These are phyloP conservation scores for Allium sativum DNA, from an alignment of 106 monocot species.

Conservation along the genomic window DNA sequence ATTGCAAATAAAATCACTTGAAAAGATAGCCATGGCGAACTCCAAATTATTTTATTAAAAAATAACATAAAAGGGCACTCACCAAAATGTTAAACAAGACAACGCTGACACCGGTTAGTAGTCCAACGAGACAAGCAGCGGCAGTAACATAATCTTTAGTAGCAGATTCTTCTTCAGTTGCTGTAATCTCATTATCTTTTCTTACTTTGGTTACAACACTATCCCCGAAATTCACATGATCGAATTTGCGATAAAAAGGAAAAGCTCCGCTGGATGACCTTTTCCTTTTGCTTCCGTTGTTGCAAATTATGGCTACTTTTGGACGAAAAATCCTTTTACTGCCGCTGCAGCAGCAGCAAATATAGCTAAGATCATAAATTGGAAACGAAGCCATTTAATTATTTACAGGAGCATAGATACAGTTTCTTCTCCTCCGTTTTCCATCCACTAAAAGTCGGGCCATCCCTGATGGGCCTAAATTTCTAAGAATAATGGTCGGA, in stretches of 20 bases:
- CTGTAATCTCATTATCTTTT: background rate
- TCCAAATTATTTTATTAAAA: no score
- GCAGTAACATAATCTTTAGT: constrained; percentile 36
- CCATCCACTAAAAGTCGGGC: background rate
- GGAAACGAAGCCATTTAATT: background rate
- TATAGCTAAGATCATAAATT: background rate
- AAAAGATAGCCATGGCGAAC: no score
- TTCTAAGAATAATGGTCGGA: no score
- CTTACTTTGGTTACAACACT: background rate
- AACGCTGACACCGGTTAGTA: constrained; percentile 70
- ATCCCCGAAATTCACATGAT: background rate
- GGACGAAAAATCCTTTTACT: no score
- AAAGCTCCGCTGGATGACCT: background rate
- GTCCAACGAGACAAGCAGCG: constrained; percentile 69
- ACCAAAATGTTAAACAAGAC: constrained; percentile 77
- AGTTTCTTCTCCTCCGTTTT: background rate
- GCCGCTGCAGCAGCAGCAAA: background rate
- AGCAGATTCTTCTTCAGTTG: constrained; percentile 11
- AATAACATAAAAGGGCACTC: background rate
- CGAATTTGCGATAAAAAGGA: background rate
- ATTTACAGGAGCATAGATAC: background rate
- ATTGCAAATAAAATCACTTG: no score
- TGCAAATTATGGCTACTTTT: background rate
- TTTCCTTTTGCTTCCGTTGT: background rate
- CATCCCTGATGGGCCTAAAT: background rate